Evolutionary conservation across 2,329 filamentous ascomycete species (phyloP), one percentile per base, ranked within the genome.

Genomic region (Fusarium xylarioides): DNA sequence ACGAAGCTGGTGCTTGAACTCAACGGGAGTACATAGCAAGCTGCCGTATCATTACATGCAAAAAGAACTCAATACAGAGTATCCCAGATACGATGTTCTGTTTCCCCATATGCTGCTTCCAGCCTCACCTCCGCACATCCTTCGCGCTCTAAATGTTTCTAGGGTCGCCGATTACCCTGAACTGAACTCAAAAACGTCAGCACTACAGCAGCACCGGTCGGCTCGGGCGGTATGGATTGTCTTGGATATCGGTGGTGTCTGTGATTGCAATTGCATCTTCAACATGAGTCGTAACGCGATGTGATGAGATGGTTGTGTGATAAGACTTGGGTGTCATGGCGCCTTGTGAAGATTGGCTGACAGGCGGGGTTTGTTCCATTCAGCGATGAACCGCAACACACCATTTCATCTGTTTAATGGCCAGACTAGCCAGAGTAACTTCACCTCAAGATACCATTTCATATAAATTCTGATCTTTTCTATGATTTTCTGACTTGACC

Each of bases 151-250:
- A 21, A 2, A 37, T 6, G 34, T n/a, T 14, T 30, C 11, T 11
- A 32, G 16, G 30, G 16, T 40, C 8, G 12, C n/a, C 23, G 37
- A 21, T 47, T 65, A 71, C 54, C 66, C 64, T 60, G 42, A 23
- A 65, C 54, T 18, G 2, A 15, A 44, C 16, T 21, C 32, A 19
- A 50, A 49, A 50, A 14, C 21, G 44, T 28, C 54, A 62, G 43
- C 47, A 46, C n/a, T 18, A 54, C 10, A 49, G 18, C 40, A 50
- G 54, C 53, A 19, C 35, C 55, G 61, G 44, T 70, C 73, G 58
- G 71, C 59, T 66, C 73, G 73, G 72, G 65, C 71, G 71, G 72
- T 56, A 62, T 28, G 26, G 26, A 19, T 30, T 28, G 44, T 35
- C 46, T 49, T 61, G 57, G 56, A 49, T 72, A 30, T 70, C 64